A percentile compares a stretch with the other conserved stretches of the same genome.
These are phyloP conservation scores for Erigeron canadensis DNA, from an alignment of 129 eudicot genomes.

Conservation along the genomic window DNA sequence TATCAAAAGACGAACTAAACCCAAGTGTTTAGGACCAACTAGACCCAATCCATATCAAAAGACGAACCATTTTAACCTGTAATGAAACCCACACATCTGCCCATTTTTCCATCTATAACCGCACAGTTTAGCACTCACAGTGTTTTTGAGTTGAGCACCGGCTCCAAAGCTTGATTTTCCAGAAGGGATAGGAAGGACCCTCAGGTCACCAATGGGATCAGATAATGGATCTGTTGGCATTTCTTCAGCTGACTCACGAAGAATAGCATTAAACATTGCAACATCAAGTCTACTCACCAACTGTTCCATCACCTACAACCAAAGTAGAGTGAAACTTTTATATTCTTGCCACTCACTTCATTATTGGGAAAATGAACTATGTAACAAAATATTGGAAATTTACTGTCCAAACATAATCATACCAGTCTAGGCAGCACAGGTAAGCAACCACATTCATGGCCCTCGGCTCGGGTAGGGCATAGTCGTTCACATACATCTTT, in stretches of 20 bases:
- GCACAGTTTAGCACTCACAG: conserved; percentile 49
- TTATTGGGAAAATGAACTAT: not conserved
- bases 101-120: not conserved
- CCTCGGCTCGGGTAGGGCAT: conserved; percentile 86
- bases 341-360: not conserved
- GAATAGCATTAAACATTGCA: conserved; percentile 95
- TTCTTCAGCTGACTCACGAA: conserved; percentile 81
- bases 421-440: conserved; percentile 58
- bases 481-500: conserved; percentile 84
- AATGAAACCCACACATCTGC: not conserved
- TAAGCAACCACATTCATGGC: conserved; percentile 95
- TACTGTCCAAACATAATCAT: conserved; percentile 36
- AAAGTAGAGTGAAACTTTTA: not conserved
- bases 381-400: not conserved
- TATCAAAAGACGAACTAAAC: not conserved
- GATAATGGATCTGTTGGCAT: conserved; percentile 95
- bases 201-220: conserved; percentile 71
- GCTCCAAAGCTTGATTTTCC: conserved; percentile 90
- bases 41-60: no score
- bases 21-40: not conserved
- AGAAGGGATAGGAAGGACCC: conserved; percentile 79
- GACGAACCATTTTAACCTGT: not conserved
- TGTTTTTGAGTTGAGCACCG: conserved; percentile 91
- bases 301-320: conserved; percentile 86
- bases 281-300: conserved; percentile 85